These are phyloP conservation scores for Colletotrichum sp. DNA, from an alignment of 2,329 filamentous ascomycete species.

Conservation along the genomic window DNA sequence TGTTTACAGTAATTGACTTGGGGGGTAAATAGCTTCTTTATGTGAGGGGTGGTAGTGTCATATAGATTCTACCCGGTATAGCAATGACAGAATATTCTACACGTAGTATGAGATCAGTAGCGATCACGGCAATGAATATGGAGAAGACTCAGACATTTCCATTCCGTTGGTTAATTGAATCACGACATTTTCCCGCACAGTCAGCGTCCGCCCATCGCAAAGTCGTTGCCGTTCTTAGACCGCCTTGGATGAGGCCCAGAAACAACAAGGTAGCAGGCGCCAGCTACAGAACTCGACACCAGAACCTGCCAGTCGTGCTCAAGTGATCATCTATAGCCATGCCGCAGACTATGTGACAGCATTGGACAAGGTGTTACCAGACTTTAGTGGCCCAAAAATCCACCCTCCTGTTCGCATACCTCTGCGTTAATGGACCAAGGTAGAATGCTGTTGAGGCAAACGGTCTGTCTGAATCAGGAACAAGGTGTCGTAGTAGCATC, in stretches of 20 bases:
- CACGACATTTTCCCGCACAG: rapidly evolving
- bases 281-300: neutral
- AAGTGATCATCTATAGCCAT: neutral
- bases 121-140: neutral
- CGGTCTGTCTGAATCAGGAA: no score
- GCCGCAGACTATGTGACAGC: neutral
- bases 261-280: neutral
- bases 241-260: neutral
- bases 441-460: neutral
- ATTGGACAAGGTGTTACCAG: neutral
- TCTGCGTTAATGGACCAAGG: neutral
- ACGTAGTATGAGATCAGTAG: neutral
- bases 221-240: neutral
- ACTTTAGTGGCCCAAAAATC: neutral
- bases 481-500: neutral
- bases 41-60: neutral
- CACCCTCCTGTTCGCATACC: no score
- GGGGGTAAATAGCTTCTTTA: neutral
- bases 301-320: neutral
- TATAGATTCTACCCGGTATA: neutral
- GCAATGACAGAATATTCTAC: neutral
- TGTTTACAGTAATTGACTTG: neutral
- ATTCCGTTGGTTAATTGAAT: neutral
- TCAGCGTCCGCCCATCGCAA: neutral
- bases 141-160: neutral